Base-by-base conservation (phyloP, 495 filamentous ascomycete species). In the Polyplosphaeria fusca region DNA sequence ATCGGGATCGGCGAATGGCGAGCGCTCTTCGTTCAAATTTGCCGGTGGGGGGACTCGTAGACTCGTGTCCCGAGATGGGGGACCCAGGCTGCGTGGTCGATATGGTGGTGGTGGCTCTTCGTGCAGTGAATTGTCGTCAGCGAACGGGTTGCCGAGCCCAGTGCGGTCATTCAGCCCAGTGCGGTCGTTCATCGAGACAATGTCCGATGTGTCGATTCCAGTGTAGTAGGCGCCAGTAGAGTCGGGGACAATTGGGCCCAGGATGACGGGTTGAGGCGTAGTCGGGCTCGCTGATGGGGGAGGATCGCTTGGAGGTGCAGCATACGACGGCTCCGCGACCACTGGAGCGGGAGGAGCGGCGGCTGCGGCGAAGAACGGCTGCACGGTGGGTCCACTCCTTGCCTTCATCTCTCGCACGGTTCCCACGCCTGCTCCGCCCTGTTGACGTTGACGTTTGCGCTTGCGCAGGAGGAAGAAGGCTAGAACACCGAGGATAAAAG, bases 41-140 rank as follows among this genome's bases (percentile, higher is more conserved):
- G 62, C 46, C 30, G 47, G 49, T 20, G 55, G 24, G n/a, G 55
- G 55, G 20, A 32, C 38, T 37, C 56, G 50, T 27, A 60, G 22
- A 28, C 56, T 64, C 32, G 56, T 55, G 35, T 57, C 42, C 12
- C 62, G 62, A 5, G 52, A 61, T 3, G 58, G 19, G 22, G 54
- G 53, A 13, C 51, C 52, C 5, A 58, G 1, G 41, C 62, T 65
- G 23, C 52, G 39, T 14, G 62, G 62, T 45, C 52, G 52, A 44
- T 65, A 65, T 32, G 62, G 62, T 41, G 62, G 62, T 20, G 62
- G 62, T 20, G 62, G 57, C 20, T 65, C 62, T 22, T 61, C 62
- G 14, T 61, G 39, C 7, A 50, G 18, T 20, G 38, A 25, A 14
- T 49, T 32, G 23, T 37, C 40, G 24, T 65, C 57, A 18, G 47